Percentiles rank a stretch among this genome's conserved stretches.
phyloP scores from a whole-genome alignment of 106 monocot species.

The Dendrobium nobile region DNA sequence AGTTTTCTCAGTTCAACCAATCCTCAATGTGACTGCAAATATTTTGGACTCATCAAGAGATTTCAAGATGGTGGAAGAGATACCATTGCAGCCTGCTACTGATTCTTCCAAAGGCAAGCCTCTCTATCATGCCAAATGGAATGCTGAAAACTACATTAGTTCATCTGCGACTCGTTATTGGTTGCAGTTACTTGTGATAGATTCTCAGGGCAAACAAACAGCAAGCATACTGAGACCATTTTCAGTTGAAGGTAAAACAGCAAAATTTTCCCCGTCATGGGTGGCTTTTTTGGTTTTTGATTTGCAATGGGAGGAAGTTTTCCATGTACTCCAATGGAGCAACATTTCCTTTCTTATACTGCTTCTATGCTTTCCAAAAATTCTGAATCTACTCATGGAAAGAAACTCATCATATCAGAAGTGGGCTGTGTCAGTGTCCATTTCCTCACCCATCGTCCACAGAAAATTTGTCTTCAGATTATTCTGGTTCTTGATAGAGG shows the following conservation, averaged over 20 bases:
- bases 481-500: slow-evolving; percentile 67
- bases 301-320: slow-evolving; percentile 55
- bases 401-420: slow-evolving; percentile 30
- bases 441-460: slow-evolving; percentile 5
- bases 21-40: slow-evolving; percentile 63
- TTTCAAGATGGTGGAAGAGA: slow-evolving; percentile 60
- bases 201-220: slow-evolving; percentile 37
- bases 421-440: not conserved
- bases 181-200: slow-evolving; percentile 50
- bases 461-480: slow-evolving; percentile 27
- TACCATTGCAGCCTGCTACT: slow-evolving; percentile 34
- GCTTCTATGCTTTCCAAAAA: slow-evolving; percentile 48
- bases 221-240: slow-evolving; percentile 46
- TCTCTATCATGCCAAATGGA: slow-evolving; percentile 75
- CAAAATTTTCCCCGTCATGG: slow-evolving; percentile 25
- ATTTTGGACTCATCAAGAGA: slow-evolving; percentile 57
- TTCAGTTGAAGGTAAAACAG: slow-evolving; percentile 59
- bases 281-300: slow-evolving; percentile 43
- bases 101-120: slow-evolving; percentile 13
- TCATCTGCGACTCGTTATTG: slow-evolving; percentile 47
- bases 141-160: slow-evolving; percentile 59
- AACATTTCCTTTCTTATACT: slow-evolving; percentile 42
- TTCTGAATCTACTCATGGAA: slow-evolving; percentile 46
- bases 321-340: slow-evolving; percentile 53
- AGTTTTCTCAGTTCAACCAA: slow-evolving; percentile 48